These are phyloP conservation scores for Camillea tinctor DNA, from an alignment of 2,329 filamentous ascomycete genomes.

Conservation along the genomic window DNA sequence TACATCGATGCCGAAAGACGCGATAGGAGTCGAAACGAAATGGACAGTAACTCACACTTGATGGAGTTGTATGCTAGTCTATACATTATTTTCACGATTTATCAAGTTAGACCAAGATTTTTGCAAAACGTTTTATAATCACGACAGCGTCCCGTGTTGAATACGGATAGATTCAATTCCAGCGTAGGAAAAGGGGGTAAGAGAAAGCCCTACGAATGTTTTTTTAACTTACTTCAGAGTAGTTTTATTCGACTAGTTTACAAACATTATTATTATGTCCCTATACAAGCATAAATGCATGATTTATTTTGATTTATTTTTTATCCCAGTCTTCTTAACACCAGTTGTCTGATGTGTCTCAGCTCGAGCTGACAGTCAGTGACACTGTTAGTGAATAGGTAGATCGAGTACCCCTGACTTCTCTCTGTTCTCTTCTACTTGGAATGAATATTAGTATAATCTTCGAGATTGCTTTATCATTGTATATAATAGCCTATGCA, in stretches of 20 bases:
- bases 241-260: not conserved
- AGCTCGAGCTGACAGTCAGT: too few relatives aligned
- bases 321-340: too few relatives aligned
- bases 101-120: not conserved
- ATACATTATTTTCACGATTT: not conserved
- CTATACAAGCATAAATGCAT: not conserved
- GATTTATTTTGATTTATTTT: too few relatives aligned
- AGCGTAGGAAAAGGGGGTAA: not conserved
- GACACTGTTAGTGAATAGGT: too few relatives aligned
- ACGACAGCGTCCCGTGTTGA: not conserved
- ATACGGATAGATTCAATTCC: not conserved
- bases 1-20: not conserved
- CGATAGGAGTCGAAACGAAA: slow-evolving; percentile 18
- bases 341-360: too few relatives aligned
- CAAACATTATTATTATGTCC: not conserved
- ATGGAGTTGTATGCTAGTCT: not conserved
- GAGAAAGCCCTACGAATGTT: not conserved
- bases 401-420: too few relatives aligned
- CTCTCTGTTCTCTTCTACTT: too few relatives aligned
- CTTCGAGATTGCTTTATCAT: too few relatives aligned
- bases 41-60: slow-evolving; percentile 16
- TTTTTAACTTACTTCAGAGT: not conserved
- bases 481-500: too few relatives aligned
- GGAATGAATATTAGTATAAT: too few relatives aligned
- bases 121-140: not conserved